Evolutionary conservation across 2,329 filamentous ascomycete genomes (phyloP).

Genomic region (Fusarium ramigenum): DNA sequence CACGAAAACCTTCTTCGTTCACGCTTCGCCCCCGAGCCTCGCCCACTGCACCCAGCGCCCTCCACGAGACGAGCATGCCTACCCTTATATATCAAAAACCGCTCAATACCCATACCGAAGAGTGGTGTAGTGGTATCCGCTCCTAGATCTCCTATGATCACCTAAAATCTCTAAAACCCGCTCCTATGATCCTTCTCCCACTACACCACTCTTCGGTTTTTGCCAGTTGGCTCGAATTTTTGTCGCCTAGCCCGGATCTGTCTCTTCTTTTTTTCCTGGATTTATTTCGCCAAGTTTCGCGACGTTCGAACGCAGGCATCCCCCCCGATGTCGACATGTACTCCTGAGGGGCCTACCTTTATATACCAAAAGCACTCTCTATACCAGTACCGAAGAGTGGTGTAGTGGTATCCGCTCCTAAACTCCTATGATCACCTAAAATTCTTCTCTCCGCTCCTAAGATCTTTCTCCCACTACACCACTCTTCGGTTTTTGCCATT

Average conservation of each 20-base stretch:
- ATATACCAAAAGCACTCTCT: background rate
- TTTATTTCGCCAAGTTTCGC: too few relatives aligned
- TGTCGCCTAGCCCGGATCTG: too few relatives aligned
- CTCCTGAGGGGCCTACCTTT: background rate
- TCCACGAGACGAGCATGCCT: background rate
- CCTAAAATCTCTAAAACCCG: background rate
- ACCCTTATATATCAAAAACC: background rate
- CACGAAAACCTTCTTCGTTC: background rate
- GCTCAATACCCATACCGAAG: background rate
- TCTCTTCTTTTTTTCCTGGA: too few relatives aligned
- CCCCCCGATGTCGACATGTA: too few relatives aligned
- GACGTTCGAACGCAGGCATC: too few relatives aligned
- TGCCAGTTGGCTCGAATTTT: background rate
- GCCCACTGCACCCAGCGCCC: background rate
- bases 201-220: background rate
- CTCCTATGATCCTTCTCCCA: background rate
- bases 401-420: background rate
- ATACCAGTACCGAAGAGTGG: background rate
- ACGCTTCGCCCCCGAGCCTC: background rate
- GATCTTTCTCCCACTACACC: background rate
- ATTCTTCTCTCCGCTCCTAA: background rate
- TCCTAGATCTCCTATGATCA: background rate
- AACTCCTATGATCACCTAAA: background rate
- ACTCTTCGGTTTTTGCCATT: background rate
- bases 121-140: slow-evolving; percentile 2